phyloP scores from a whole-genome alignment of 805 yeast species.

The Monosporozyma aerobia region DNA sequence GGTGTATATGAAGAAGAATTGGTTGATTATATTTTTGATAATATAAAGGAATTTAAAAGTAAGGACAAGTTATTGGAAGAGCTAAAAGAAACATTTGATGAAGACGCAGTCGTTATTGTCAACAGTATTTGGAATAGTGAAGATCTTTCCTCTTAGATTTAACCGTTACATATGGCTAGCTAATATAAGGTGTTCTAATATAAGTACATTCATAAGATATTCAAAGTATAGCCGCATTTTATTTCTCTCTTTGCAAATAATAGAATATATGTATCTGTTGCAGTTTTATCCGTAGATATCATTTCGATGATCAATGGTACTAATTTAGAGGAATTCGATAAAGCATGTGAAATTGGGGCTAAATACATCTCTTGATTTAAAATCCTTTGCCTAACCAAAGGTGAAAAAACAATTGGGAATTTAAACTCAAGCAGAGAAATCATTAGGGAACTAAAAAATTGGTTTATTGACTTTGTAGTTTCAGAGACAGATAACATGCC shows the following conservation, averaged over 20 bases:
- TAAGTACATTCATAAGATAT: neutral
- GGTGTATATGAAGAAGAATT: constrained; percentile 28
- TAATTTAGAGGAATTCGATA: constrained; percentile 17
- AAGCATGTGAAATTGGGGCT: constrained; percentile 22
- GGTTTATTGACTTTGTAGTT: constrained; percentile 15
- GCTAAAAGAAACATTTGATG: constrained; percentile 27
- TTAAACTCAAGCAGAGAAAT: constrained; percentile 29
- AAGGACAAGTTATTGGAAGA: constrained; percentile 19
- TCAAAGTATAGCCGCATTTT: neutral
- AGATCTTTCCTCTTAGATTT: constrained; percentile 1
- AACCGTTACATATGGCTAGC: neutral
- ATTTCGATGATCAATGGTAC: constrained; percentile 17
- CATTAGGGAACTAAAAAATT: constrained; percentile 21
- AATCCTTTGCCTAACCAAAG: constrained; percentile 15
- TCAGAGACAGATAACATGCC: neutral
- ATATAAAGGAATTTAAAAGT: constrained; percentile 18
- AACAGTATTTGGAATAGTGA: constrained; percentile 22
- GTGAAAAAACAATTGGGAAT: constrained; percentile 29
- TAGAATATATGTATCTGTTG: constrained; percentile 17
- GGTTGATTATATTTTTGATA: constrained; percentile 26
- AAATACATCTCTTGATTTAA: constrained; percentile 15
- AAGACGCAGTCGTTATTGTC: constrained; percentile 23
- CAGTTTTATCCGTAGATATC: constrained; percentile 14
- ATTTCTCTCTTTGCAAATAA: neutral
- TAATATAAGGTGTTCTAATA: neutral